Evolutionary conservation across 768 basidiomycete species (phyloP), one percentile per base, ranked within the genome.

Genomic region (Termitomyces sp.): DNA sequence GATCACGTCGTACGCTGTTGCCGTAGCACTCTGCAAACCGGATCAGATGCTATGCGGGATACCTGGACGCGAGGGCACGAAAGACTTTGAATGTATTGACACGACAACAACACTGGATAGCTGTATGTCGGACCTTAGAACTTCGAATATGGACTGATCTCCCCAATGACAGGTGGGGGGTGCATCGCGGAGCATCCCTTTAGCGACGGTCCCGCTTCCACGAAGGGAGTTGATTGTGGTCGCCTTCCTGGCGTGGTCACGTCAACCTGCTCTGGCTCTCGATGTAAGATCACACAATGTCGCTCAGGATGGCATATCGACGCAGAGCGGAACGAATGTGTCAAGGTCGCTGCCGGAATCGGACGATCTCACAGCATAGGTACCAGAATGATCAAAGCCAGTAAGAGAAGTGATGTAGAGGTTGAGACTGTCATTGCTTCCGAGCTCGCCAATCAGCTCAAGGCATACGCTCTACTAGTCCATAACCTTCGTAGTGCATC

Each of bases 1-100:
- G 3, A 66, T 72, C 46, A 63, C 55, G 13, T 69, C 68, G 20
- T 62, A 72, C 29, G 57, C 65, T 39, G 71, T 71, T 41, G 76
- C 74, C 0, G 60, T 65, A 58, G 58, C 59, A 10, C 59, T 57
- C 10, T 76, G 72, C 59, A 68, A 63, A 43, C 16, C 61, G 7
- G 59, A 63, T 42, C 65, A 73, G 65, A 62, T 59, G 12, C 71
- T 78, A 24, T 79, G 77, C 50, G 76, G 76, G 7, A 66, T 77
- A 48, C 59, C 66, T 37, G 73, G 74, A 49, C 62, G 65, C 8
- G 64, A 64, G 50, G 68, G 59, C 26, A 53, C 65, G 6, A 54
- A 63, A 10, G 68, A 59, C 27, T 78, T 72, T 54, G 77, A 78
- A 60, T 79, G 77, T 53, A 61, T 79, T 53, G 69, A 78, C 57